A percentile compares a stretch with the other conserved stretches of the same genome.
phyloP scores from a whole-genome alignment of 2,329 filamentous ascomycete species.

The Beauveria varroae region DNA sequence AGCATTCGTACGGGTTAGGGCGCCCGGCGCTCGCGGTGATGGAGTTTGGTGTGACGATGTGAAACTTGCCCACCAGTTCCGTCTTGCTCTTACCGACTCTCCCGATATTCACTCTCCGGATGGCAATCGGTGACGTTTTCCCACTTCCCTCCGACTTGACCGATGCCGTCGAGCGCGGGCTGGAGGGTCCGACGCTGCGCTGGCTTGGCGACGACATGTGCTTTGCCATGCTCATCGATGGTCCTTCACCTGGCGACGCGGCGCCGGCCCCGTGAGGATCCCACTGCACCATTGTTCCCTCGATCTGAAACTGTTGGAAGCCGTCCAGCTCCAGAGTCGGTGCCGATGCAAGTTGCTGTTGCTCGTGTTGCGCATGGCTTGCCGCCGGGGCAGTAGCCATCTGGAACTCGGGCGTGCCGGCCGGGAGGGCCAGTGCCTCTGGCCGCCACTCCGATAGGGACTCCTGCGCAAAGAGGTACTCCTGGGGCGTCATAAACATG shows the following conservation, averaged over 20 bases:
- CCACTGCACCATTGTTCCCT: conserved; percentile 7
- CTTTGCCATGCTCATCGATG: neutral
- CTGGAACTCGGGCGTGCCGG: neutral
- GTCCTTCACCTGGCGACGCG: neutral
- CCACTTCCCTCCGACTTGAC: conserved; percentile 21
- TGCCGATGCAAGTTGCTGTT: neutral
- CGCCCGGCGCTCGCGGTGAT: conserved; percentile 44
- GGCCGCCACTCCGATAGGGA: conserved; percentile 21
- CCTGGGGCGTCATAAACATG: conserved; percentile 29
- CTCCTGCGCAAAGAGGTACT: conserved; percentile 31
- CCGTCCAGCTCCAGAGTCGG: neutral
- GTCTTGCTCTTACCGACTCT: conserved; percentile 40
- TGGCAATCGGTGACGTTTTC: conserved; percentile 20
- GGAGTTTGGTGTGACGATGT: conserved; percentile 47
- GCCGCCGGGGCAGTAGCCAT: neutral
- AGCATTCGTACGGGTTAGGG: conserved; percentile 47
- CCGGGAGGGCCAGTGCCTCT: conserved; percentile 20
- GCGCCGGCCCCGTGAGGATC: neutral
- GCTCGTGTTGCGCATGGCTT: neutral
- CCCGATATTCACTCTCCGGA: conserved; percentile 35
- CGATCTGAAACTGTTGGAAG: neutral
- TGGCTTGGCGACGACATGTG: conserved; percentile 24
- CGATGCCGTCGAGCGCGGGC: conserved; percentile 21
- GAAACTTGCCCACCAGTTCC: conserved; percentile 37
- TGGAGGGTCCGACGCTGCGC: conserved; percentile 23